These are phyloP conservation scores for Boechera divaricarpa DNA, from an alignment of 345 rosid species.

Conservation along the genomic window DNA sequence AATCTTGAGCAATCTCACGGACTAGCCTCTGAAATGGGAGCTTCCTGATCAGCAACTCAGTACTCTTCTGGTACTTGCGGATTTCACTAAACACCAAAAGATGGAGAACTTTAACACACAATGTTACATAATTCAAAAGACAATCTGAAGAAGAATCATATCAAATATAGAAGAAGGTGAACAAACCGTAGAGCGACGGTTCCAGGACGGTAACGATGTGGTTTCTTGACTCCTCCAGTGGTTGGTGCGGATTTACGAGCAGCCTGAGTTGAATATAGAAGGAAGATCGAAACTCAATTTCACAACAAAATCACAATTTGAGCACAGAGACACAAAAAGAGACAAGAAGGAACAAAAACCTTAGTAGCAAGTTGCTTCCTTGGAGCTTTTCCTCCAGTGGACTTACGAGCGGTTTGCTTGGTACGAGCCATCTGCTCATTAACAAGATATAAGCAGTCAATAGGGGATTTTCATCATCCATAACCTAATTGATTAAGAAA, in stretches of 20 bases:
- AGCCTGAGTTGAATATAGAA: conserved; percentile 47
- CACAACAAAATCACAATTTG: not conserved
- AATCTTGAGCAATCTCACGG: conserved; percentile 94
- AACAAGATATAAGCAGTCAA: not conserved
- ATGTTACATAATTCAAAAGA: not conserved
- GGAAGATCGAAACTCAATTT: not conserved
- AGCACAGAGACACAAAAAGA: not conserved
- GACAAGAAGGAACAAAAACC: conserved; percentile 35
- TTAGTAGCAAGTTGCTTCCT: conserved; percentile 93
- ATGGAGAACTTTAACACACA: not conserved
- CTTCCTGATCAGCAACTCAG: conserved; percentile 85
- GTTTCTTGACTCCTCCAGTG: conserved; percentile 88
- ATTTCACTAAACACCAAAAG: conserved; percentile 57
- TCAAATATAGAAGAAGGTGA: too few relatives aligned
- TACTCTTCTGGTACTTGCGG: conserved; percentile 93
- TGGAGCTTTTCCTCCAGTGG: conserved; percentile 92
- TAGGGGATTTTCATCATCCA: not conserved
- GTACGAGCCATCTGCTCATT: conserved; percentile 78
- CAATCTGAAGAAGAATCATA: not conserved
- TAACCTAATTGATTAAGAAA: not conserved
- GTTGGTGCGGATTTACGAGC: conserved; percentile 92
- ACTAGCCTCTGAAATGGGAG: conserved; percentile 92
- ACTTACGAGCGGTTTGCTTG: conserved; percentile 89
- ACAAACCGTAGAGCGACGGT: conserved; percentile 86
- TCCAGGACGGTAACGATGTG: conserved; percentile 88